These are phyloP conservation scores for Lanmaoa pseudosensibilis DNA, from an alignment of 768 basidiomycete species.

Conservation along the genomic window DNA sequence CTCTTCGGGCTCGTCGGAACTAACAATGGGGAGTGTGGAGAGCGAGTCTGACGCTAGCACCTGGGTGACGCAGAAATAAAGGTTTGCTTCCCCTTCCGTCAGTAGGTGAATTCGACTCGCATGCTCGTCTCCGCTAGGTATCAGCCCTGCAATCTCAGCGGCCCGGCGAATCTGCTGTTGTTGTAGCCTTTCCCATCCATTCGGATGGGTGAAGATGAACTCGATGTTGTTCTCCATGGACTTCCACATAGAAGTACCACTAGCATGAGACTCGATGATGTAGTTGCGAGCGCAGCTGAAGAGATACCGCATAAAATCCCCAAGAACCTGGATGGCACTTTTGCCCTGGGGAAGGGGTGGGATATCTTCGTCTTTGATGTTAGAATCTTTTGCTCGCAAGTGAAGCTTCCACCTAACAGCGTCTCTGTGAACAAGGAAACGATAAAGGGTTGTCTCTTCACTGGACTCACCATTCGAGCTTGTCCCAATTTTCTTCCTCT, in stretches of 20 bases:
- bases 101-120: slow-evolving; percentile 24
- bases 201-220: slow-evolving; percentile 31
- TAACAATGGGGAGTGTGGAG: not conserved
- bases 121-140: slow-evolving; percentile 15
- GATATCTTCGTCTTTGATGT: slow-evolving; percentile 23
- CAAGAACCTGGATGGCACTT: slow-evolving; percentile 22
- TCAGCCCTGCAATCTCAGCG: slow-evolving; percentile 23
- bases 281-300: slow-evolving; percentile 23
- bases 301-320: slow-evolving; percentile 31
- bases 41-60: slow-evolving; percentile 37
- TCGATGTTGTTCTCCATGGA: slow-evolving; percentile 22
- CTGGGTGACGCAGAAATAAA: slow-evolving; percentile 42
- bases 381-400: slow-evolving; percentile 31
- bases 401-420: slow-evolving; percentile 36
- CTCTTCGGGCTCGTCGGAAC: not conserved
- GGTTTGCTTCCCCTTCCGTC: slow-evolving; percentile 29
- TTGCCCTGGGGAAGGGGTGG: slow-evolving; percentile 24
- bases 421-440: not conserved
- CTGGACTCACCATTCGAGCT: slow-evolving; percentile 39
- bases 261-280: slow-evolving; percentile 29
- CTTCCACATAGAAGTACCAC: slow-evolving; percentile 26
- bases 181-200: slow-evolving; percentile 34
- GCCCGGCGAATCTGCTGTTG: slow-evolving; percentile 32
- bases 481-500: slow-evolving; percentile 38
- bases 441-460: too few relatives aligned